Conservation (phyloP, 208 protist genomes). For the Naegleria fowleri region DNA sequence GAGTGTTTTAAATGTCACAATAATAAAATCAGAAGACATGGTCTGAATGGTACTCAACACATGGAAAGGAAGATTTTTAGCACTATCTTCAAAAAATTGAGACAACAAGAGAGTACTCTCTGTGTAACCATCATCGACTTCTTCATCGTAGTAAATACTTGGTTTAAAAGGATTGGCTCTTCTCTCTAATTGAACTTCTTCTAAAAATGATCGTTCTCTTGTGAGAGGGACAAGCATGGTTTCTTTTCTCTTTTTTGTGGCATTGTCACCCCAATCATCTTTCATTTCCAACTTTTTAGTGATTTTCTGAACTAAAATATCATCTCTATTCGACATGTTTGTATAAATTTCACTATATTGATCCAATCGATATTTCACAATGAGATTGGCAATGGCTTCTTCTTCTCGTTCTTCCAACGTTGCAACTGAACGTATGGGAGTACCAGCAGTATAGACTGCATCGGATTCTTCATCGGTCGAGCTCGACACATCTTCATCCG, state of each 20-base stretch:
- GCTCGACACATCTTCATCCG: not conserved
- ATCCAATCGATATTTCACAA: not conserved
- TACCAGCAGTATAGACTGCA: not conserved
- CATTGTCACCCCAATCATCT: not conserved
- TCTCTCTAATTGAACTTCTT: not conserved
- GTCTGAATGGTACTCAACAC: not conserved
- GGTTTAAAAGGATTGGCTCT: slow-evolving; percentile 1
- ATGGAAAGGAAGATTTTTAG: not conserved
- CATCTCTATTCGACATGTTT: not conserved
- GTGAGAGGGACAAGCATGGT: not conserved
- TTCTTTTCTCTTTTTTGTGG: not conserved
- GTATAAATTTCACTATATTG: not conserved
- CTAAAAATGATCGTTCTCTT: not conserved
- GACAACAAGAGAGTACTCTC: not conserved
- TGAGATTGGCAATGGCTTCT: not conserved
- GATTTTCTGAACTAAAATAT: not conserved
- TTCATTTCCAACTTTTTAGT: not conserved
- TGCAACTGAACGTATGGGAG: not conserved
- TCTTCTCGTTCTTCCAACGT: not conserved
- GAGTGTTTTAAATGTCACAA: not conserved
- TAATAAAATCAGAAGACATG: not conserved
- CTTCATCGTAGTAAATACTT: slow-evolving; percentile 7
- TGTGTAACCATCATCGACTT: not conserved
- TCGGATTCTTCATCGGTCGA: not conserved
- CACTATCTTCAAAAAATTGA: not conserved